phyloP scores from a whole-genome alignment of 2,329 filamentous ascomycete genomes.

The Colletotrichum tamarilloi region DNA sequence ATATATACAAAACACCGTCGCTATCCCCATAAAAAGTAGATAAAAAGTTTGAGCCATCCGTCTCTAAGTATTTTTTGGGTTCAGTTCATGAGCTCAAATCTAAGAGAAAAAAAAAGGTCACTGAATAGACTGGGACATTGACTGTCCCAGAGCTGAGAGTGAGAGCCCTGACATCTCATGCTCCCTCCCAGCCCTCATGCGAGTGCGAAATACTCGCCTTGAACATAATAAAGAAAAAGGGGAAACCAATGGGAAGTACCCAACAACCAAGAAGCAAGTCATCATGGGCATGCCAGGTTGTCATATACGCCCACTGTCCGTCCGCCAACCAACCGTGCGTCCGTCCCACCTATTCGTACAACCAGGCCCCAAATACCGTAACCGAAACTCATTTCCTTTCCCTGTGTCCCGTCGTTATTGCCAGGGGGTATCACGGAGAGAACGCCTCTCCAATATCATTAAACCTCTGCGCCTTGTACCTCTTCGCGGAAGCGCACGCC shows the following conservation, averaged over 20 bases:
- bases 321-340: neutral
- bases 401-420: conserved; percentile 8
- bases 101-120: neutral
- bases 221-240: conserved; percentile 34
- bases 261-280: neutral
- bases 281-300: conserved; percentile 6
- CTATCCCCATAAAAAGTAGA: neutral
- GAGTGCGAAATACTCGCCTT: conserved; percentile 13
- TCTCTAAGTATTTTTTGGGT: conserved; percentile 17
- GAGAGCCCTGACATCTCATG: neutral
- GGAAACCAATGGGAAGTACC: conserved; percentile 21
- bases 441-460: conserved; percentile 31
- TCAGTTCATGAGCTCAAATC: conserved; percentile 19
- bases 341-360: conserved; percentile 29
- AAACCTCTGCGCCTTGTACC: conserved; percentile 65
- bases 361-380: neutral
- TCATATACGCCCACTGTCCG: neutral
- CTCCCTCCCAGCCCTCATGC: conserved; percentile 9
- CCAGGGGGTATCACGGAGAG: conserved; percentile 20
- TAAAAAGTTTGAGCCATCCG: neutral
- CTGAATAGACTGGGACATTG: neutral
- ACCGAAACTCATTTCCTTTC: conserved; percentile 4
- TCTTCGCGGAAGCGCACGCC: conserved; percentile 71
- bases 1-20: conserved; percentile 29
- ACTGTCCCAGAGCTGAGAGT: neutral